Evolutionary conservation across 2,329 filamentous ascomycete genomes (phyloP).

Genomic region (Stemphylium vesicarium): DNA sequence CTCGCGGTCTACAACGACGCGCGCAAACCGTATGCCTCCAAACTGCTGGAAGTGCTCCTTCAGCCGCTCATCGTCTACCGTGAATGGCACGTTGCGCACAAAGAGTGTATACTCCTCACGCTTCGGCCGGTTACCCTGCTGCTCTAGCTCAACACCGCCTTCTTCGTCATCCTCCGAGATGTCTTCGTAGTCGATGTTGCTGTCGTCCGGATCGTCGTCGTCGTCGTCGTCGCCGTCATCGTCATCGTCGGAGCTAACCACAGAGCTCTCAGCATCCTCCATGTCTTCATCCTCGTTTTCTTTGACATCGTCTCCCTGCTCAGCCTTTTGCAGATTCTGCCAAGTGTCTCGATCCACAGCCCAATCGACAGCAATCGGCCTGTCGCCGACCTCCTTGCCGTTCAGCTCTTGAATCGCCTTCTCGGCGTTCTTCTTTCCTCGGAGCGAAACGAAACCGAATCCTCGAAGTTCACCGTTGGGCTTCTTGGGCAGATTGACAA

Average conservation of each 20-base stretch:
- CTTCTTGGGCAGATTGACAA: constrained; percentile 80
- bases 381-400: constrained; percentile 86
- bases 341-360: constrained; percentile 90
- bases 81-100: constrained; percentile 92
- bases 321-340: constrained; percentile 64
- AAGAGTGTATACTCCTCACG: constrained; percentile 83
- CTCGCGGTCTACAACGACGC: constrained; percentile 84
- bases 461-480: constrained; percentile 73
- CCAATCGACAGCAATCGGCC: constrained; percentile 93
- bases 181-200: constrained; percentile 48
- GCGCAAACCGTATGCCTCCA: constrained; percentile 85
- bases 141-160: constrained; percentile 30
- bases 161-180: constrained; percentile 52
- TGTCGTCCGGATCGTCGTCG: constrained; percentile 49
- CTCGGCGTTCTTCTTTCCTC: constrained; percentile 89
- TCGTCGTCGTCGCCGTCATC: constrained; percentile 48
- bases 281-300: constrained; percentile 50
- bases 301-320: constrained; percentile 46
- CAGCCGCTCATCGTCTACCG: constrained; percentile 79
- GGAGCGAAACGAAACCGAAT: constrained; percentile 90
- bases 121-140: constrained; percentile 38
- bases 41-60: constrained; percentile 88
- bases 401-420: constrained; percentile 85
- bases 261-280: constrained; percentile 46
- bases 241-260: constrained; percentile 48